Base-by-base conservation (phyloP, 805 yeast genomes). In the Candida nemodendra region DNA sequence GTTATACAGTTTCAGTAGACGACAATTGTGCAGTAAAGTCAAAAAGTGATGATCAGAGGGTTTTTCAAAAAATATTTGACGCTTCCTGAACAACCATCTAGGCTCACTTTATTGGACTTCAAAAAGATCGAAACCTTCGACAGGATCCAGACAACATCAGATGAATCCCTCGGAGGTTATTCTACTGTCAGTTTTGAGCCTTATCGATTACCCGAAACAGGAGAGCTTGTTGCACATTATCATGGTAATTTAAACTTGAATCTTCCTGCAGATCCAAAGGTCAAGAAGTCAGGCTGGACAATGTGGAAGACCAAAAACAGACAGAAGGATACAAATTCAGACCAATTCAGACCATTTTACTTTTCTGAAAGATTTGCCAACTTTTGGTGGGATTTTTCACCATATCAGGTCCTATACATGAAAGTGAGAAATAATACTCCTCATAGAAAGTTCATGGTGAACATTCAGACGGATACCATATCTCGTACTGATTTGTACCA, bases 301-400 rank as follows among this genome's bases (percentile, higher is more conserved):
- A 85, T 87, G 95, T 85, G 84, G 62, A 72, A 95, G 45, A 86
- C 95, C 0, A 73, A 68, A 48, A 86, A 84, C 53, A 76, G 76
- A 57, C 68, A 70, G 46, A 72, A 53, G 27, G 50, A 56, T 35
- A 53, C 51, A 23, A 48, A 44, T 25, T 17, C 30, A 2, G 58
- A 57, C n/a, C 76, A 79, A 51, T 72, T 69, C 40, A 66, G 64
- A 40, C 65, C 62, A 6, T 59, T 69, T 43, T 62, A 72, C 41
- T 40, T 62, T 13, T 54, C 60, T 5, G 62, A 63, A 28, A 47
- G 53, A 23, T 61, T 61, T 39, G 59, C 65, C 5, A 62, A 66
- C 23, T 62, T 65, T 57, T 68, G 77, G 64, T 81, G 88, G 88
- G 88, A 86, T 57, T 81, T 88, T 80, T 71, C 79, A 13, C 67